These are phyloP conservation scores for Bipolaris oryzae DNA, from an alignment of 2,329 filamentous ascomycete genomes.

Conservation along the genomic window DNA sequence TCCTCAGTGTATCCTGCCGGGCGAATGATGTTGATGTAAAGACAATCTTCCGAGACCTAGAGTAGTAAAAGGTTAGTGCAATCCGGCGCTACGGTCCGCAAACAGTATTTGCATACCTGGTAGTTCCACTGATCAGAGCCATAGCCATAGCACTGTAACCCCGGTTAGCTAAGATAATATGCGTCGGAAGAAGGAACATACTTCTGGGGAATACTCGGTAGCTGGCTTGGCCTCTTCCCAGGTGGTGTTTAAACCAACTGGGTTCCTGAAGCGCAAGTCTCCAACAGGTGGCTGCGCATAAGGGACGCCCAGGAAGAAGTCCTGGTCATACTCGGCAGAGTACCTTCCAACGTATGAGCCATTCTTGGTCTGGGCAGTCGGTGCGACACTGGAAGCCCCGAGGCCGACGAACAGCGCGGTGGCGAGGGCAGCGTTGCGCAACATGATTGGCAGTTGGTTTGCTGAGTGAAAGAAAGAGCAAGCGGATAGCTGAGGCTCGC, in stretches of 20 bases:
- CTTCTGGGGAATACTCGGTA: conserved; percentile 37
- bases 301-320: conserved; percentile 57
- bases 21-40: conserved; percentile 60
- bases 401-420: conserved; percentile 22
- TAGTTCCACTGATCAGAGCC: conserved; percentile 46
- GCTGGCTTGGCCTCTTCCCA: conserved; percentile 48
- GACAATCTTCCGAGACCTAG: conserved; percentile 54
- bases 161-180: conserved; percentile 10
- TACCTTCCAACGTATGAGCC: conserved; percentile 51
- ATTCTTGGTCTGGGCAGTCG: conserved; percentile 50
- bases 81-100: too few relatives aligned
- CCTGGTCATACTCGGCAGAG: conserved; percentile 51
- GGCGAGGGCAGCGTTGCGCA: conserved; percentile 18
- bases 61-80: background rate
- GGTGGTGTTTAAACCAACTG: conserved; percentile 54
- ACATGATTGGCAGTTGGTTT: conserved; percentile 18
- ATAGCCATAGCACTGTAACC: conserved; percentile 45
- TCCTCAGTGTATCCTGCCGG: conserved; percentile 44
- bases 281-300: conserved; percentile 51
- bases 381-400: conserved; percentile 23
- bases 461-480: background rate
- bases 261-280: conserved; percentile 58
- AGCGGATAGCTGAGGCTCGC: background rate
- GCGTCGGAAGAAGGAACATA: conserved; percentile 5
- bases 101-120: conserved; percentile 43